Conservation (phyloP, 2,329 filamentous ascomycete genomes). For the Ampelomyces quisqualis region DNA sequence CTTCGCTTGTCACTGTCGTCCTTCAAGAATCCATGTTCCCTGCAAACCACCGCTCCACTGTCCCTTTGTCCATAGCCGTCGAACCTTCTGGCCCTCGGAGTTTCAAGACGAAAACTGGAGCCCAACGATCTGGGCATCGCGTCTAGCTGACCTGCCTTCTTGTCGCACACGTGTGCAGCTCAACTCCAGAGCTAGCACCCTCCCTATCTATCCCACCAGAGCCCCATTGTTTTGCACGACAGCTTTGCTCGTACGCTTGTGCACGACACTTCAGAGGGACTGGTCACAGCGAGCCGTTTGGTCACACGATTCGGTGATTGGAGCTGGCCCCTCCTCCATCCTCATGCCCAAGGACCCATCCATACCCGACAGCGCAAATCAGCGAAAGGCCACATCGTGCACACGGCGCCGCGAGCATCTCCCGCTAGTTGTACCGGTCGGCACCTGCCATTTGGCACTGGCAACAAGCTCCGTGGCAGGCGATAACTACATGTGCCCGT, state of each 20-base stretch:
- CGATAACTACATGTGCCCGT: slow-evolving; percentile 18
- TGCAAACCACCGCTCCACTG: slow-evolving; percentile 26
- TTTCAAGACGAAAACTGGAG: slow-evolving; percentile 27
- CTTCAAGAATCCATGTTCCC: slow-evolving; percentile 20
- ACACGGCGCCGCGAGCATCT: slow-evolving; percentile 18
- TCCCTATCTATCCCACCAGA: slow-evolving; percentile 20
- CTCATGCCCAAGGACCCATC: slow-evolving; percentile 16
- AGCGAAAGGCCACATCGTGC: slow-evolving; percentile 18
- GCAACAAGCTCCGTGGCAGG: slow-evolving; percentile 11
- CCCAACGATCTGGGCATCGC: slow-evolving; percentile 19
- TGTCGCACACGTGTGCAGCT: slow-evolving; percentile 14
- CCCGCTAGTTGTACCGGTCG: slow-evolving; percentile 18
- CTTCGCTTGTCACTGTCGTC: slow-evolving; percentile 23
- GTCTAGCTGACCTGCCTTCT: slow-evolving; percentile 12
- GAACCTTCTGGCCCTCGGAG: slow-evolving; percentile 37
- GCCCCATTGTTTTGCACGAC: too few relatives aligned
- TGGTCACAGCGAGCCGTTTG: too few relatives aligned
- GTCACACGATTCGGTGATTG: too few relatives aligned
- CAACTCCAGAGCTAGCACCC: slow-evolving; percentile 15
- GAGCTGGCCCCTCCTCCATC: too few relatives aligned
- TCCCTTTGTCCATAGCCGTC: slow-evolving; percentile 26
- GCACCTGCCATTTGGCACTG: slow-evolving; percentile 13
- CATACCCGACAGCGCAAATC: slow-evolving; percentile 18
- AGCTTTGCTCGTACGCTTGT: too few relatives aligned
- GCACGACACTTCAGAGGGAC: too few relatives aligned